Evolutionary conservation across 306 rosid genomes (phyloP), one percentile per base, ranked within the genome.

Genomic region (Alnus glutinosa): DNA sequence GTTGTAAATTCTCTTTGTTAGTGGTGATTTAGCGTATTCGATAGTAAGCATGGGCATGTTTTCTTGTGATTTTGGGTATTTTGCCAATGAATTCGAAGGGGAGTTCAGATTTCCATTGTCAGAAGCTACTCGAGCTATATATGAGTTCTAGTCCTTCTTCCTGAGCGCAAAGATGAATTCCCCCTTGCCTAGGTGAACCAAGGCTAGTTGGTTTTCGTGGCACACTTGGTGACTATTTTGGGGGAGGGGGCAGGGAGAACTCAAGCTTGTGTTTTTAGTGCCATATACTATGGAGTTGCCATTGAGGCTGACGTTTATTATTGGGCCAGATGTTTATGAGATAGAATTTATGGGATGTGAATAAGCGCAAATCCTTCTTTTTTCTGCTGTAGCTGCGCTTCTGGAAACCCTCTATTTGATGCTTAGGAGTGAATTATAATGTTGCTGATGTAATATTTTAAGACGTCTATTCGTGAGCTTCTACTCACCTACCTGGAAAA

Each of bases 1-100:
- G 46, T 42, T 42, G 46, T 42, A 42, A 42, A 42, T 42, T 42
- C 46, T 1, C 46, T 1, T 42, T n/a, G 9, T n/a, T n/a, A 55
- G 1, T 55, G 62, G 62, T 19, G 62, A 55, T 55, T n/a, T 55
- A 23, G 61, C n/a, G 61, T 55, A 55, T 55, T 5, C 5, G 32
- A n/a, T 55, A 19, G 62, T 23, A 55, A 6, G 62, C 62, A 55
- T n/a, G 32, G 62, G 32, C 62, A n/a, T 55, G 8, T 55, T n/a
- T 55, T 55, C 62, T 55, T 55, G 19, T 55, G 62, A 55, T 55
- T 55, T n/a, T 55, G 62, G 62, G 62, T 55, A n/a, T 55, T 55
- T n/a, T n/a, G 12, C 62, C 62, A 18, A 55, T 55, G 10, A n/a
- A n/a, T 55, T 55, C 1, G n/a, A n/a, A 18, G 9, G 59, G 59